Evolutionary conservation across 106 monocot species (phyloP).

Genomic region (Dendrobium officinale): DNA sequence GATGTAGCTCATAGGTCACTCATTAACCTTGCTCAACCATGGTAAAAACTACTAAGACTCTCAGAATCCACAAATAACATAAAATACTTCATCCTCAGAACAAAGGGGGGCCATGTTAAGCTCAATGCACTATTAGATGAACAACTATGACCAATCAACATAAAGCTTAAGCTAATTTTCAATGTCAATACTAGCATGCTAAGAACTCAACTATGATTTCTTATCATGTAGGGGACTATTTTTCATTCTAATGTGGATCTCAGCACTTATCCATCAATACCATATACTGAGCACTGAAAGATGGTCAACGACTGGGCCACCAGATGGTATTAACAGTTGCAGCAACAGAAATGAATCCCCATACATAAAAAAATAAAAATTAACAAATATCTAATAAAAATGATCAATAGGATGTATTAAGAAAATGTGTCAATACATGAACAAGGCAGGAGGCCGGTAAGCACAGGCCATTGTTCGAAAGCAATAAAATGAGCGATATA

Average conservation of each 20-base stretch:
- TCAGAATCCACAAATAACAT: background rate
- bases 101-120: background rate
- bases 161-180: no score
- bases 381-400: background rate
- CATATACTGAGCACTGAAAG: background rate
- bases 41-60: background rate
- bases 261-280: background rate
- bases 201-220: background rate
- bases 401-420: background rate
- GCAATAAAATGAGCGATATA: background rate
- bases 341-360: background rate
- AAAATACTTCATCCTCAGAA: background rate
- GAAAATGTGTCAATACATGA: background rate
- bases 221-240: background rate
- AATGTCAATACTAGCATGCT: background rate
- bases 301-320: background rate
- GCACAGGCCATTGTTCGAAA: background rate
- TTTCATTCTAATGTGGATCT: background rate
- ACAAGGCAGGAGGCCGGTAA: background rate
- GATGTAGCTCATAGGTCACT: background rate
- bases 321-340: background rate
- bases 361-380: background rate
- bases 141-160: background rate
- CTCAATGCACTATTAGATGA: background rate
- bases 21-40: background rate